Conservation (phyloP, 192 early-diverging fungal genomes). For the Obelidium mucronatum region DNA sequence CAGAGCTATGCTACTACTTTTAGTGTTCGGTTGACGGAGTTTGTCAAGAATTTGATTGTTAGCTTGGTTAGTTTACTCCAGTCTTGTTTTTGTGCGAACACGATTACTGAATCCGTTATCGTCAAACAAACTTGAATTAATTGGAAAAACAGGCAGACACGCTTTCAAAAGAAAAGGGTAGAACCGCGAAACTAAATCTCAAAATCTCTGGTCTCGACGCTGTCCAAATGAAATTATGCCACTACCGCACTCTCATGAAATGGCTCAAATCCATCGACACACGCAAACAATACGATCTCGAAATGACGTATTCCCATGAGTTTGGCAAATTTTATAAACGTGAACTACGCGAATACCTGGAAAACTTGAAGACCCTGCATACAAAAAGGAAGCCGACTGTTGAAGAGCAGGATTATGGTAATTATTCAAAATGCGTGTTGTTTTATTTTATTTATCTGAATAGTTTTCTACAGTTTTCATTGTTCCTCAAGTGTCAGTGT, state of each 20-base stretch:
- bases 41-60: conserved; percentile 32
- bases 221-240: conserved; percentile 54
- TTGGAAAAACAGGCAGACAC: neutral
- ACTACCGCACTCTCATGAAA: conserved; percentile 52
- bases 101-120: neutral
- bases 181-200: conserved; percentile 11
- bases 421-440: neutral
- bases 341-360: conserved; percentile 56
- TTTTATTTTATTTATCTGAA: neutral
- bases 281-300: conserved; percentile 60
- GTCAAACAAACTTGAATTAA: too few species aligned
- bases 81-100: neutral
- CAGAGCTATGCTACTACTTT: conserved; percentile 56
- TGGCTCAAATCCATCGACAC: conserved; percentile 65
- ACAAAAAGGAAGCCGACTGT: conserved; percentile 32
- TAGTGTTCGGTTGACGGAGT: conserved; percentile 50
- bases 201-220: conserved; percentile 48
- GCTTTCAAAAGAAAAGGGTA: conserved; percentile 22
- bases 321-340: conserved; percentile 46
- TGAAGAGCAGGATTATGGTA: conserved; percentile 51
- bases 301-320: conserved; percentile 60
- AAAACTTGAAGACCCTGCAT: conserved; percentile 42
- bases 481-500: conserved; percentile 37
- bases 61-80: neutral
- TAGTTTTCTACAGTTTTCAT: conserved; percentile 32